Conservation (phyloP, 169 alveolate species). For the Plasmodium gonderi region DNA sequence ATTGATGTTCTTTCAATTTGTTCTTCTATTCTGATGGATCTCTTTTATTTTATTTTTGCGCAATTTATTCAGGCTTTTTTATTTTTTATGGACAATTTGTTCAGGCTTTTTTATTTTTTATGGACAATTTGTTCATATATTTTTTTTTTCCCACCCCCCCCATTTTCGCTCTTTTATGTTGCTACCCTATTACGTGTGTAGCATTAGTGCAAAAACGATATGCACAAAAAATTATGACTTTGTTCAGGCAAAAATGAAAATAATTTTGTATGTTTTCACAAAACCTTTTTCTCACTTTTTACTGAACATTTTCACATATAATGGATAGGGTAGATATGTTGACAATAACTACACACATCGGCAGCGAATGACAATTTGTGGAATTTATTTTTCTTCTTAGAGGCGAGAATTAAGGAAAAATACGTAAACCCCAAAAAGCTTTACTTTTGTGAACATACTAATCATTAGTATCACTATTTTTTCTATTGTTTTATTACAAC, state of each 20-base stretch:
- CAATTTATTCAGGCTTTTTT: neutral
- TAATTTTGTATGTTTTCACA: constrained; percentile 17
- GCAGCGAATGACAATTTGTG: too few relatives aligned
- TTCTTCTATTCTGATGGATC: neutral
- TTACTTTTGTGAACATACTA: too few relatives aligned
- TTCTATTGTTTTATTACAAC: too few relatives aligned
- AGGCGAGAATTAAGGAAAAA: too few relatives aligned
- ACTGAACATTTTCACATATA: neutral
- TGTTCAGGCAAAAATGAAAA: neutral
- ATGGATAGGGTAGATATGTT: neutral
- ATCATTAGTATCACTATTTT: too few relatives aligned
- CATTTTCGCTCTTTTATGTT: neutral
- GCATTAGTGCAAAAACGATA: neutral
- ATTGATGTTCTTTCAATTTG: neutral
- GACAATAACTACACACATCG: too few relatives aligned
- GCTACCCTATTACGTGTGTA: neutral
- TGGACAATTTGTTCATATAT: neutral
- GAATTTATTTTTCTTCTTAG: too few relatives aligned
- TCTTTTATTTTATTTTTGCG: neutral
- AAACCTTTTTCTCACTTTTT: neutral
- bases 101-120: neutral
- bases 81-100: neutral
- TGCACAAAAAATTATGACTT: neutral
- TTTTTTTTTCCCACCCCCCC: too few relatives aligned
- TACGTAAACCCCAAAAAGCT: too few relatives aligned